A percentile compares a stretch with the other conserved stretches of the same genome.
These are phyloP conservation scores for Coniella vitis DNA, from an alignment of 2,329 filamentous ascomycete species.

Conservation along the genomic window DNA sequence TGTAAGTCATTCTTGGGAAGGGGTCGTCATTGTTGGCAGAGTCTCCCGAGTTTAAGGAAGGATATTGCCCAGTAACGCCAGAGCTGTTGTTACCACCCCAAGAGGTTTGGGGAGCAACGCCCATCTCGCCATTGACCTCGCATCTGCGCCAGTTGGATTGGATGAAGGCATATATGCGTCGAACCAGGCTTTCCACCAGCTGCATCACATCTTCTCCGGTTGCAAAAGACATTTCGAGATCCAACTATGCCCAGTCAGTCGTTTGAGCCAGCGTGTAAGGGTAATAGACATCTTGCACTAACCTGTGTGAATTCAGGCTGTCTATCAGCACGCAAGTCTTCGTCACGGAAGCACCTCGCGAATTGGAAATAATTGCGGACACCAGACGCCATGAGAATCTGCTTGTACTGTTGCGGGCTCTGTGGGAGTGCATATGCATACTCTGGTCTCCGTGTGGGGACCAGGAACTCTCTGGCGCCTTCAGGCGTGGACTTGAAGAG, in stretches of 20 bases:
- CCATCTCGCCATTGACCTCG: conserved; percentile 23
- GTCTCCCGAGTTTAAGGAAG: conserved; percentile 15
- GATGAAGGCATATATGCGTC: conserved; percentile 45
- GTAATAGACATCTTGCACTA: background rate
- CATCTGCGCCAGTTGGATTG: conserved; percentile 33
- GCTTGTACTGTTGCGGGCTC: conserved; percentile 97
- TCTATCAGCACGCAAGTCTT: conserved; percentile 83
- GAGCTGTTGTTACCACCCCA: background rate
- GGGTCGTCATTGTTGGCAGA: conserved; percentile 17
- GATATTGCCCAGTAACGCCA: conserved; percentile 16
- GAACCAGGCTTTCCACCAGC: conserved; percentile 44
- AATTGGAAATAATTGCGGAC: conserved; percentile 83
- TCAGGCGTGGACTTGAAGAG: conserved; percentile 98
- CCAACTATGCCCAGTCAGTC: conserved; percentile 48
- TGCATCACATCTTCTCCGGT: conserved; percentile 63
- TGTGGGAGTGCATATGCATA: conserved; percentile 87
- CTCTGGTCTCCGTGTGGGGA: conserved; percentile 72
- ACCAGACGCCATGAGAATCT: conserved; percentile 90
- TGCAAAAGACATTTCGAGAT: conserved; percentile 89
- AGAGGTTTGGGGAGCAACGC: conserved; percentile 15
- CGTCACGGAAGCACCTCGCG: conserved; percentile 90
- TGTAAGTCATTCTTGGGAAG: conserved; percentile 62
- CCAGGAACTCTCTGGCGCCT: conserved; percentile 88
- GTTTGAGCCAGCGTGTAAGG: background rate
- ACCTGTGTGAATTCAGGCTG: conserved; percentile 96